Evolutionary conservation across 179 eudicot species (phyloP), one percentile per base, ranked within the genome.

Genomic region (Actinidia chinensis): DNA sequence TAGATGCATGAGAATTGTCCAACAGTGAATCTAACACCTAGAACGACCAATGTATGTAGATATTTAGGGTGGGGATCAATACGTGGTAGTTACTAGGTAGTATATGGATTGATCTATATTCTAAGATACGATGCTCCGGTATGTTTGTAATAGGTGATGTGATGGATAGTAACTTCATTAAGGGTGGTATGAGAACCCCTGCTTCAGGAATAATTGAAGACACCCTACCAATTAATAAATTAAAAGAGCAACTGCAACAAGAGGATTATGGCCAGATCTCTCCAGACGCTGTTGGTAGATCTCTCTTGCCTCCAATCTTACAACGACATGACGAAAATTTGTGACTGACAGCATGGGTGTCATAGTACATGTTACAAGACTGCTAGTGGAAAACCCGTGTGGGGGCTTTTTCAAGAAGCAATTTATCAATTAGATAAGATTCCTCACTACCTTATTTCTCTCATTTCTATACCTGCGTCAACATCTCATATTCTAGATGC

Each of bases 331-430:
- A 91, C 90, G 11, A 86, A 89, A 66, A 88, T 81, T 81, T 66
- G 99, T 96, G 76, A 89, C 90, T 1, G 99, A 96, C 28, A 87
- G 91, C 86, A 96, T 96, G n/a, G 70, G 79, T 96, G 78, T 94
- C 99, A 59, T 97, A 94, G 84, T 96, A 88, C 81, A 91, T 96
- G 86, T n/a, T 94, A 96, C 91, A 96, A 96, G 89, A 96, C 82
- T 96, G 80, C 75, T 40, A 96, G 88, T 83, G 99, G 97, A 72
- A 94, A 94, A 79, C 99, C 92, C 76, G 88, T 95, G 88, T 96
- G 99, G 99, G 97, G n/a, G n/a, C n/a, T n/a, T 97, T 74, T 96
- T 94, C 86, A 96, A 96, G 77, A 96, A 96, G 33, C 98, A 96
- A 71, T 96, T 96, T 82, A 97, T 97, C 48, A 88, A 90, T 80